Evolutionary conservation across 495 filamentous ascomycete species (phyloP), one percentile per base, ranked within the genome.

Genomic region (Aspergillus incahuasiensis): DNA sequence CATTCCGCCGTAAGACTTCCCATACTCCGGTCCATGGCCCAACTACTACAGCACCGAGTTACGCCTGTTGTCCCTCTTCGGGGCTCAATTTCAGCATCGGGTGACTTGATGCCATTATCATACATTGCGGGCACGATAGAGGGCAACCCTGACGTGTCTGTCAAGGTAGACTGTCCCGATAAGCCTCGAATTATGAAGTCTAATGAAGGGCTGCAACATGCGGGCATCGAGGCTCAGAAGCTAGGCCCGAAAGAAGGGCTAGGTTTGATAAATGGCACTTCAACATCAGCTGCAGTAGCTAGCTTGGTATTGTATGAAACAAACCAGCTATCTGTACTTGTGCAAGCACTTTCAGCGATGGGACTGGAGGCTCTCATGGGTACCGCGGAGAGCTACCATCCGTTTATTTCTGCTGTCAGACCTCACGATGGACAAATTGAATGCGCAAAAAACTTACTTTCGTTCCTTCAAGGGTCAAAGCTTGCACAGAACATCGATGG

Each of bases 211-310:
- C 52, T 71, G 0, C 19, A 44, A 16, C 35, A 24, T 7, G 43
- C 25, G 3, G 49, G 66, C 53, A 54, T 64, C 48, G 15, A 46
- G 2, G 48, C 60, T 13, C 52, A 44, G 39, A 56, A 59, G 12
- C 32, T 73, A 40, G 65, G 65, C 6, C 63, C 70, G n/a, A 73
- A 73, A 54, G 86, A 90, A 65, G 84, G 73, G 0, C 77, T 89
- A 3, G 85, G 77, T 8, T 61, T 90, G 18, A 72, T 87, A 39
- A 90, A 89, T 58, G 86, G 86, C 8, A 90, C 86, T 1, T 80
- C 86, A 5, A 70, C 76, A 5, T 81, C 79, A 25, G 75, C 76
- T 22, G 76, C 79, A 13, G 71, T 79, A 4, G 84, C 74, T 12
- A 69, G 72, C 13, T 64, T 88, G 15, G 82, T 74, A 5, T 59